These are phyloP conservation scores for Trametes meyenii DNA, from an alignment of 768 basidiomycete species.

Conservation along the genomic window DNA sequence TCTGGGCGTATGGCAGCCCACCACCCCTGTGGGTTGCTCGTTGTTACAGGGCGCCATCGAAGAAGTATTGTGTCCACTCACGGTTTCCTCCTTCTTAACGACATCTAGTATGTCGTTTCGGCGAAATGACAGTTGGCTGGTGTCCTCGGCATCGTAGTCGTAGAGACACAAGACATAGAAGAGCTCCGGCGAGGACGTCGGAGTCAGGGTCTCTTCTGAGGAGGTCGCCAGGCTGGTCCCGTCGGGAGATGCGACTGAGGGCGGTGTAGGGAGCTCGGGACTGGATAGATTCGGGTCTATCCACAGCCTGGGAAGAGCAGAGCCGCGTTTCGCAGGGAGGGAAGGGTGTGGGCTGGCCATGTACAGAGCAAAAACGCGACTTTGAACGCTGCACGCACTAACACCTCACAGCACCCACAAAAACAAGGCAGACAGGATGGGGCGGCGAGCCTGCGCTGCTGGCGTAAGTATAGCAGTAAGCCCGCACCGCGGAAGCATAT, in stretches of 20 bases:
- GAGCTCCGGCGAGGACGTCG: slow-evolving; percentile 27
- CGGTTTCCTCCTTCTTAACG: slow-evolving; percentile 64
- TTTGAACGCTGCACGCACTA: slow-evolving; percentile 11
- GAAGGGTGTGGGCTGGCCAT: slow-evolving; percentile 17
- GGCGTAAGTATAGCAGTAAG: neutral
- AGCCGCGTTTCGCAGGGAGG: slow-evolving; percentile 14
- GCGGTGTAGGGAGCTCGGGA: slow-evolving; percentile 20
- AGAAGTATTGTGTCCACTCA: slow-evolving; percentile 5
- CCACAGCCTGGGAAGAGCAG: slow-evolving; percentile 26
- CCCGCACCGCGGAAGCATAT: slow-evolving; percentile 11
- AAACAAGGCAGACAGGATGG: neutral
- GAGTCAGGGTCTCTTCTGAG: slow-evolving; percentile 16
- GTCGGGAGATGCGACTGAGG: slow-evolving; percentile 18
- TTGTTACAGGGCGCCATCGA: no score
- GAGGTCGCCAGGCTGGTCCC: slow-evolving; percentile 20
- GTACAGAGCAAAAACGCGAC: neutral
- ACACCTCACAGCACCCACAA: neutral
- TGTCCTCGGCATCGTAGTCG: slow-evolving; percentile 67
- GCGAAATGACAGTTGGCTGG: slow-evolving; percentile 61
- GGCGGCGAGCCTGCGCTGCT: slow-evolving; percentile 3
- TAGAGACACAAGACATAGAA: slow-evolving; percentile 66
- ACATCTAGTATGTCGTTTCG: slow-evolving; percentile 71
- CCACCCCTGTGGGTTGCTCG: slow-evolving; percentile 52
- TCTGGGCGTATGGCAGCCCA: slow-evolving; percentile 72
- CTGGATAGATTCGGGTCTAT: slow-evolving; percentile 24